Percentiles rank a stretch among this genome's conserved stretches.
These are phyloP conservation scores for Collybia nuda DNA, from an alignment of 768 basidiomycete genomes.

Conservation along the genomic window DNA sequence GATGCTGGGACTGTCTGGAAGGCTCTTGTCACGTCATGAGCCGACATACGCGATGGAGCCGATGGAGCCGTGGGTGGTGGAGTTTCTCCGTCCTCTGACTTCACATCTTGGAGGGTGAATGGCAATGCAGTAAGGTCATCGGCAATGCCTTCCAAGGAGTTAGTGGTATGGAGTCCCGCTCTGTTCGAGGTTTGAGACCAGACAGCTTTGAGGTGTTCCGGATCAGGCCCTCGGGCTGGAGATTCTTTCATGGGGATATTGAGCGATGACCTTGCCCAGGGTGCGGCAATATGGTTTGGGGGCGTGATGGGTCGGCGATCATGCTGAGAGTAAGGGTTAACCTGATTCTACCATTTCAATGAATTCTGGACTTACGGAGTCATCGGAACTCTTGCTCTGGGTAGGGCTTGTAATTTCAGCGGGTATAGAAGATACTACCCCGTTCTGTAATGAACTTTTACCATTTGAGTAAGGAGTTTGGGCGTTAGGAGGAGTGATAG, in stretches of 20 bases:
- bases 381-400: conserved; percentile 48
- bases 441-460: conserved; percentile 13
- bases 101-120: conserved; percentile 81
- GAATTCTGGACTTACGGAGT: conserved; percentile 41
- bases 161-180: conserved; percentile 62
- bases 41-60: conserved; percentile 72
- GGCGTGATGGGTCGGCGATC: conserved; percentile 49
- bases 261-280: conserved; percentile 58
- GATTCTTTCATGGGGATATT: conserved; percentile 66
- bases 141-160: conserved; percentile 81
- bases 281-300: conserved; percentile 39
- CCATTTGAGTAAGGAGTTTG: not conserved
- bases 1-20: conserved; percentile 84
- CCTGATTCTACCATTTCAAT: not conserved
- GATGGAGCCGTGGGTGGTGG: conserved; percentile 62
- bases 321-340: conserved; percentile 23
- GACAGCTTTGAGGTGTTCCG: conserved; percentile 82
- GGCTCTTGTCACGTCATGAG: conserved; percentile 80
- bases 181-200: conserved; percentile 82
- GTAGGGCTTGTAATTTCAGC: conserved; percentile 19
- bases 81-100: conserved; percentile 82
- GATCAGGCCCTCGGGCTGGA: conserved; percentile 67
- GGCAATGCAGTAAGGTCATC: conserved; percentile 81
- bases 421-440: conserved; percentile 15
- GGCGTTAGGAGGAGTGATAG: conserved; percentile 14